Evolutionary conservation across 2,329 filamentous ascomycete species (phyloP), one percentile per base, ranked within the genome.

Genomic region (Esteya vermicola): DNA sequence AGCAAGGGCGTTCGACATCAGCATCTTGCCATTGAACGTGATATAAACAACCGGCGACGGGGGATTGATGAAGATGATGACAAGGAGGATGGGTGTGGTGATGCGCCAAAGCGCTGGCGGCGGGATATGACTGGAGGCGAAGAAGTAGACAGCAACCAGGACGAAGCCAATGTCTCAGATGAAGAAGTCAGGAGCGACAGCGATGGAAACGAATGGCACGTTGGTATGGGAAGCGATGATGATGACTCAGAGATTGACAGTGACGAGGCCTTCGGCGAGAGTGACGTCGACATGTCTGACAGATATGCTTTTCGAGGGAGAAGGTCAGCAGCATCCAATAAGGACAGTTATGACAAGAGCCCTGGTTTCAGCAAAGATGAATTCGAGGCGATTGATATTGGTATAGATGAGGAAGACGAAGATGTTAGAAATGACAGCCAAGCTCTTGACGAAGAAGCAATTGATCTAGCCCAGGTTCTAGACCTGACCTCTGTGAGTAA

Each of bases 211-310:
- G 77, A 83, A 52, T 94, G 85, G 85, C 78, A 71, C 37, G 66
- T 93, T 38, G 86, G 88, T 21, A 65, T 74, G 6, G 65, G 64
- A 19, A 63, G 63, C 14, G 69, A 70, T 25, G 73, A 77, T 28
- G 68, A 77, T 18, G 74, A 78, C 49, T 78, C 73, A 6, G 74
- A 78, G 44, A 71, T 78, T 39, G 75, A 78, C 48, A 75, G 71
- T 50, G 74, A 78, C 54, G 85, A 93, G 52, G 88, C 89, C 3
- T 85, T 94, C 65, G 84, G 85, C 4, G 79, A 84, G 48, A 91
- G 84, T 51, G 88, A 94, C 52, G 79, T 91, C 52, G 88, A 93
- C 54, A 72, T 70, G 46, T 93, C 93, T 48, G 76, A 85, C 47
- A 83, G 77, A 10, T 93, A 80, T 51, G 52, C 65, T 0, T 76